Conservation (phyloP, 202 grass and related monocot species). For the Eragrostis tef region DNA sequence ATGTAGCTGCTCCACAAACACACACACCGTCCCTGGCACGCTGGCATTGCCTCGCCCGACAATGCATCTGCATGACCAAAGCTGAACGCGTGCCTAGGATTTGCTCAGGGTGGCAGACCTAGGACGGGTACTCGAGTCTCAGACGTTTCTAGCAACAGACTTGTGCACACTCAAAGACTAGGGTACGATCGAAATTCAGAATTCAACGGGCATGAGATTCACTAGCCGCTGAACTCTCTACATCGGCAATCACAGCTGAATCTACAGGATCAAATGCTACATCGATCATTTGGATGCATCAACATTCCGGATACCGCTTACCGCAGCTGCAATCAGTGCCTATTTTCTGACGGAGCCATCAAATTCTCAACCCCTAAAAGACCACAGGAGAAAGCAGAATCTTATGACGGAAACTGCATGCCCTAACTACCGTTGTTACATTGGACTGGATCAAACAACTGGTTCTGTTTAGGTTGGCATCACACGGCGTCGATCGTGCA, state of each 20-base stretch:
- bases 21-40: neutral
- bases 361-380: neutral
- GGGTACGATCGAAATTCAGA: neutral
- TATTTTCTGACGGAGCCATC: neutral
- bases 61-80: neutral
- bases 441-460: neutral
- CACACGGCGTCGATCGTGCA: neutral
- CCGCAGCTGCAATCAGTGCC: neutral
- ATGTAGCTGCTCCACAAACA: neutral
- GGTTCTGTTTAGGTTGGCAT: neutral
- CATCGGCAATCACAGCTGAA: neutral
- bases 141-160: neutral
- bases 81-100: neutral
- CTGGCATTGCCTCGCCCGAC: neutral
- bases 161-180: constrained; percentile 23
- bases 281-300: neutral
- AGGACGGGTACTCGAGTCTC: neutral
- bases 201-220: neutral
- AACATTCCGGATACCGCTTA: neutral
- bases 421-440: neutral
- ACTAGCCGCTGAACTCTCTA: neutral
- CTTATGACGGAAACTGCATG: neutral
- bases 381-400: neutral
- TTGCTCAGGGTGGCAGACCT: neutral
- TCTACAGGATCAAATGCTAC: neutral